A percentile compares a stretch with the other conserved stretches of the same genome.
phyloP scores from a whole-genome alignment of 805 yeast species.

The Zygotorulaspora danielsina region DNA sequence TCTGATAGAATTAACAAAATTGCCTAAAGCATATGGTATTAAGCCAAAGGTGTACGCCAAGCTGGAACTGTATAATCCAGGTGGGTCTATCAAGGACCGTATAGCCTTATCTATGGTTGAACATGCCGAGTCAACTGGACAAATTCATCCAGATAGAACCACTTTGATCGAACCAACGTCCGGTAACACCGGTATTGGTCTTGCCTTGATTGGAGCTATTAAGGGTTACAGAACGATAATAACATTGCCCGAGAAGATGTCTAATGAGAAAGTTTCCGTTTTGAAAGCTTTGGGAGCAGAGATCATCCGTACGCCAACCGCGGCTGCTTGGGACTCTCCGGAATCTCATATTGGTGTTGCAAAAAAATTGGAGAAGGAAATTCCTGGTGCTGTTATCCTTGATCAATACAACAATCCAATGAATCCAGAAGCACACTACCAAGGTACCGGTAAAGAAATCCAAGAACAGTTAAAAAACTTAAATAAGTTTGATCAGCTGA shows the following conservation, averaged over 20 bases:
- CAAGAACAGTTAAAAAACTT: constrained; percentile 62
- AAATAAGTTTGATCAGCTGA: constrained; percentile 49
- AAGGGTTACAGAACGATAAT: constrained; percentile 83
- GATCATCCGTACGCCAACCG: constrained; percentile 85
- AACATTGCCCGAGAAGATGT: constrained; percentile 88
- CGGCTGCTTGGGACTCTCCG: constrained; percentile 90
- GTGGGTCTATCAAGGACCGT: constrained; percentile 87
- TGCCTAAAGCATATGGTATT: constrained; percentile 72
- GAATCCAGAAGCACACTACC: constrained; percentile 81
- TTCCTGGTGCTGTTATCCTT: constrained; percentile 77
- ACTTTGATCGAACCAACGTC: constrained; percentile 87
- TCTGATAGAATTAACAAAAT: constrained; percentile 63
- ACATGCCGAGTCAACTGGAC: constrained; percentile 73
- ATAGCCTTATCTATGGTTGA: constrained; percentile 84
- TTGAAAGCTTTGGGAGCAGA: constrained; percentile 88
- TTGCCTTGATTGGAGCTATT: constrained; percentile 82
- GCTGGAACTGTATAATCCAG: constrained; percentile 79
- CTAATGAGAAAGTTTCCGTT: constrained; percentile 83
- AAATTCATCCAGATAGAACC: constrained; percentile 71
- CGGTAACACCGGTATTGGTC: constrained; percentile 88
- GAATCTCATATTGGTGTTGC: constrained; percentile 91
- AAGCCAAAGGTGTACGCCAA: constrained; percentile 70
- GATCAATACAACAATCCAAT: constrained; percentile 77
- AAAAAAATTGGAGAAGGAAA: constrained; percentile 69
- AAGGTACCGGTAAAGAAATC: constrained; percentile 80